A percentile compares a stretch with the other conserved stretches of the same genome.
phyloP scores from a whole-genome alignment of 805 yeast species.

The Pichia pseudocactophila region DNA sequence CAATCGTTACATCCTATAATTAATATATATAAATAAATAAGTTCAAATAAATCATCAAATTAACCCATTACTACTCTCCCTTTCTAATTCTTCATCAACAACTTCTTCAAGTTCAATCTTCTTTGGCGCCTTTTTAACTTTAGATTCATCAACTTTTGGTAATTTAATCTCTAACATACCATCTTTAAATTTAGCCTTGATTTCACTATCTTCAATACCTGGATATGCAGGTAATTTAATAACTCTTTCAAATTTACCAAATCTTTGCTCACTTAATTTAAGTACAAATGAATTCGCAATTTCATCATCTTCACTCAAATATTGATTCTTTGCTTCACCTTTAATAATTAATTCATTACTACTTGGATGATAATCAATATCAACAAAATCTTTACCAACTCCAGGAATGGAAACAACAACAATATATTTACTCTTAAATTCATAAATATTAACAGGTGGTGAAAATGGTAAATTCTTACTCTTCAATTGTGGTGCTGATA shows the following conservation, averaged over 20 bases:
- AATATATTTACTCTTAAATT: slow-evolving; percentile 35
- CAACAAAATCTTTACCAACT: slow-evolving; percentile 42
- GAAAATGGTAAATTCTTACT: slow-evolving; percentile 38
- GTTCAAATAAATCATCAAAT: not conserved
- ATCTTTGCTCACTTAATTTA: slow-evolving; percentile 44
- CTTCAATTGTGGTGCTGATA: slow-evolving; percentile 8
- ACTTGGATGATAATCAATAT: slow-evolving; percentile 51
- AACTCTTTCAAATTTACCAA: slow-evolving; percentile 50
- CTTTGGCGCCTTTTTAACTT: slow-evolving; percentile 14
- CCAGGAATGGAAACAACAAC: slow-evolving; percentile 52
- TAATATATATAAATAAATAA: not conserved
- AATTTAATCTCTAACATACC: slow-evolving; percentile 46
- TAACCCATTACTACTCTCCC: slow-evolving; percentile 15
- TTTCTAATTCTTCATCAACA: slow-evolving; percentile 25
- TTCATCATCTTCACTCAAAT: slow-evolving; percentile 26
- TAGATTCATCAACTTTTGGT: slow-evolving; percentile 32
- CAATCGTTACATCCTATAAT: slow-evolving; percentile 37
- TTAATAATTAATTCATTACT: slow-evolving; percentile 43
- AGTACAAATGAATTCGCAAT: slow-evolving; percentile 28
- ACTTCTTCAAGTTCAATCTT: slow-evolving; percentile 23
- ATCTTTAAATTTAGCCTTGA: slow-evolving; percentile 44
- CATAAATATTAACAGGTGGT: slow-evolving; percentile 53
- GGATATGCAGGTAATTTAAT: slow-evolving; percentile 48
- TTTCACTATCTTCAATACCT: slow-evolving; percentile 41
- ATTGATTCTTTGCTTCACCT: slow-evolving; percentile 37